Base-by-base conservation (phyloP, 441 rosid genomes). In the Populus hybrid region DNA sequence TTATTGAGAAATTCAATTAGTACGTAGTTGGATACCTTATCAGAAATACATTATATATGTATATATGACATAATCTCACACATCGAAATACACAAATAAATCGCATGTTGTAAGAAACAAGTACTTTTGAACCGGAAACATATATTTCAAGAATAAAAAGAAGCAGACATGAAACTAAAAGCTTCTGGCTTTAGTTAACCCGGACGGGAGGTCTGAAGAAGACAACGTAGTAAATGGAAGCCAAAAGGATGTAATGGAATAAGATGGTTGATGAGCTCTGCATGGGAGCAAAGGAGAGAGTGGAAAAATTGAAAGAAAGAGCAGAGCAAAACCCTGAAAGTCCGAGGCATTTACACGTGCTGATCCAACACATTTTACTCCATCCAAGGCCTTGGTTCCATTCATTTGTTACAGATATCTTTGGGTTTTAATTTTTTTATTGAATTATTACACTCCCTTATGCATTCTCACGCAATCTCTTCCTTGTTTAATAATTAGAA, bases 381-480 rank as follows among this genome's bases (percentile, higher is more conserved):
- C 70, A 78, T 56, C 88, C 31, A 75, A 85, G 73, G 84, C 64
- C 82, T 82, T 50, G 84, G 74, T 80, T 75, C 74, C 71, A 73
- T 82, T 77, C 64, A 73, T 76, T 61, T 64, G 31, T 29, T 29
- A 29, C 31, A 29, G 31, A 29, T 29, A 29, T 29, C 31, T 29
- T 29, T 3, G 31, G 31, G 31, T 29, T 29, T 29, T 29, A 0
- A 73, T 24, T n/a, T 18, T 42, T 24, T 76, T 71, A 83, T 59
- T 76, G 76, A 64, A 63, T 79, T 71, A 71, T 45, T 33, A 36
- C 76, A 73, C 72, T 68, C 74, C 31, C 31, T 59, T 78, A 71
- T 67, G 82, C 84, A 84, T 84, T 82, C 89, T 71, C 79, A 88
- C 89, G 90, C 88, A 73, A 83, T 76, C 80, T 68, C 35, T 45